Evolutionary conservation across 139 green algal species (phyloP), one percentile per base, ranked within the genome.

Genomic region (Spirogloea muscicola): DNA sequence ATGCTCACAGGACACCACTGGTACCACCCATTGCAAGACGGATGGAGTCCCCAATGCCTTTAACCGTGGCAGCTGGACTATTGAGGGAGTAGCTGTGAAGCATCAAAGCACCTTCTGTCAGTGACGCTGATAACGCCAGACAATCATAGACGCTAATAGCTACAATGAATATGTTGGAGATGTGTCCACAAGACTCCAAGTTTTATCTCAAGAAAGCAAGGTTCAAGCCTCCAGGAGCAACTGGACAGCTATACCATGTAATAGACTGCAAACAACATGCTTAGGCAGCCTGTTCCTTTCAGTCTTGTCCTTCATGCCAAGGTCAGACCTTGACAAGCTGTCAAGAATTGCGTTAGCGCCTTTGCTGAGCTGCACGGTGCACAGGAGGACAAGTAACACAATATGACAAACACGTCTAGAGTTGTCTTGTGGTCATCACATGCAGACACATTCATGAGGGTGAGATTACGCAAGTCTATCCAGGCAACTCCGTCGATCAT

Each of bases 261-360:
- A 37, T 40, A 18, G 29, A 29, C 4, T 2, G 2, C 38, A 49
- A 39, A 52, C 38, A 25, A 49, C 64, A n/a, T 1, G 61, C 65
- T 21, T 68, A 27, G 43, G 41, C n/a, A n/a, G n/a, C n/a, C n/a
- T n/a, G n/a, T n/a, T n/a, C n/a, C n/a, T n/a, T n/a, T n/a, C n/a
- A n/a, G n/a, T n/a, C n/a, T n/a, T n/a, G n/a, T n/a, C n/a, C n/a
- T n/a, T n/a, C n/a, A n/a, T n/a, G n/a, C n/a, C n/a, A n/a, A n/a
- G n/a, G n/a, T n/a, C n/a, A n/a, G n/a, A n/a, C n/a, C n/a, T n/a
- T 4, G 44, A n/a, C 27, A 74, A 27, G 0, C 29, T 46, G 3
- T 74, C 44, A 0, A 74, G 49, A 13, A 74, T 46, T 61, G 65
- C 65, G n/a, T 33, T 67, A n/a, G 65, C 65, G 5, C 65, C 65